Percentiles rank a stretch among this genome's conserved stretches.
phyloP scores from a whole-genome alignment of 768 basidiomycete genomes.

The Baorangia bicolor region DNA sequence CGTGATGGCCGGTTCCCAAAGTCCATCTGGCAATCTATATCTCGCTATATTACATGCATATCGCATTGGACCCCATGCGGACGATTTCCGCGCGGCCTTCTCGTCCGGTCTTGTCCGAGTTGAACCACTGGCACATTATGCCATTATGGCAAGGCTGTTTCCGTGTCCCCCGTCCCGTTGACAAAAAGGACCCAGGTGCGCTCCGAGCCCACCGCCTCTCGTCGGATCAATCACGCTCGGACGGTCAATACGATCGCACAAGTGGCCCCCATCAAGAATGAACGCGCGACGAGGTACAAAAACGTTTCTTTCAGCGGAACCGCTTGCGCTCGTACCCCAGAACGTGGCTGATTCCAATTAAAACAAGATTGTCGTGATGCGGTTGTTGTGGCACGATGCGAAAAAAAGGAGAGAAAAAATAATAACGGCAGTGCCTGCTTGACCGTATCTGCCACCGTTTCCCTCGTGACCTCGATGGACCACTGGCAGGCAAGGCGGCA shows the following conservation, averaged over 20 bases:
- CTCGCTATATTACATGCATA: constrained; percentile 13
- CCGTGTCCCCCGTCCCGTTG: background rate
- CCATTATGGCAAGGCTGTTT: background rate
- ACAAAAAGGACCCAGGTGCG: background rate
- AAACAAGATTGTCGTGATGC: constrained; percentile 6
- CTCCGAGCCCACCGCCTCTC: background rate
- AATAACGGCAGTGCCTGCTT: constrained; percentile 4
- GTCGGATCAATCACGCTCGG: constrained; percentile 13
- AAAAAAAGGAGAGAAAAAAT: background rate
- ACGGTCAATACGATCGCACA: background rate
- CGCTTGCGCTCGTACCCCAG: constrained; percentile 24
- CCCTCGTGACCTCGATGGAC: constrained; percentile 15
- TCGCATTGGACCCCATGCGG: constrained; percentile 22
- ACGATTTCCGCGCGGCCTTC: constrained; percentile 19
- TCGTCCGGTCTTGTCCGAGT: background rate
- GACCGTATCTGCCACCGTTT: constrained; percentile 10
- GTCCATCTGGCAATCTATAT: constrained; percentile 12
- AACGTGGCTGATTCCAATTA: constrained; percentile 23
- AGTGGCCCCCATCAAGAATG: background rate
- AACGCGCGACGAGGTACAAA: background rate
- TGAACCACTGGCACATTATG: no score
- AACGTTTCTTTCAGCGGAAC: constrained; percentile 13
- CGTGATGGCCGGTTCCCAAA: constrained; percentile 5
- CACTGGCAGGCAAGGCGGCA: constrained; percentile 4
- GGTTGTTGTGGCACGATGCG: background rate